A percentile compares a stretch with the other conserved stretches of the same genome.
Evolutionary conservation across 176 grass and related monocot species (phyloP).

Genomic region (Cymbopogon citratus): DNA sequence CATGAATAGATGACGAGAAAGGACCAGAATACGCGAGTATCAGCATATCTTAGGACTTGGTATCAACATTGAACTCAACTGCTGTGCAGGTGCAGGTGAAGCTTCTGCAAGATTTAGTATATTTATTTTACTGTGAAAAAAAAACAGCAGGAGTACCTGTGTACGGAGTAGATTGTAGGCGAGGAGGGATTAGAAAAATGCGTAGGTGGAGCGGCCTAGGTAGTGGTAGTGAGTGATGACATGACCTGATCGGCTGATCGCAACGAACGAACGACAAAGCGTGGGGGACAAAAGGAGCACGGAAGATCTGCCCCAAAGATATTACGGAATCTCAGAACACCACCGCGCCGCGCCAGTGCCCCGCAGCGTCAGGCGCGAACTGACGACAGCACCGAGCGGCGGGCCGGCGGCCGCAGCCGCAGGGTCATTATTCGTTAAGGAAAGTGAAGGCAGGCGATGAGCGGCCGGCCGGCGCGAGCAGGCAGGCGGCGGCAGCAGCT

Average conservation of each 20-base stretch:
- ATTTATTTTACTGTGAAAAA: neutral
- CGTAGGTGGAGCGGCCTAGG: no score
- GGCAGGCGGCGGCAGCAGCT: neutral
- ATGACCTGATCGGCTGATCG: conserved; percentile 26
- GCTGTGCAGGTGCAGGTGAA: no score
- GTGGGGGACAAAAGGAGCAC: conserved; percentile 11
- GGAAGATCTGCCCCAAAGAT: conserved; percentile 30
- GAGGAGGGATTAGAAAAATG: neutral
- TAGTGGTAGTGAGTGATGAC: conserved; percentile 10
- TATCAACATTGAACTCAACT: neutral
- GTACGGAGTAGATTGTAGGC: neutral
- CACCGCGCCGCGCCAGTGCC: neutral
- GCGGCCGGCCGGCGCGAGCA: neutral
- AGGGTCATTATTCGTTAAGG: no score
- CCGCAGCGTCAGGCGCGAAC: neutral
- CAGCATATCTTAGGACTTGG: neutral
- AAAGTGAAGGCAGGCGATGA: no score
- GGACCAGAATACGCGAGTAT: neutral
- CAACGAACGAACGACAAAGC: conserved; percentile 14
- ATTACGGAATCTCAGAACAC: conserved; percentile 40
- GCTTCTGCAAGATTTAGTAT: neutral
- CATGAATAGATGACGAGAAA: neutral
- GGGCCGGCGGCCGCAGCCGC: neutral
- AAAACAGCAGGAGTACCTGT: neutral
- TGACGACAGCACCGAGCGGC: neutral